Conservation (phyloP, 495 filamentous ascomycete species). For the Penicillium flavigenum region DNA sequence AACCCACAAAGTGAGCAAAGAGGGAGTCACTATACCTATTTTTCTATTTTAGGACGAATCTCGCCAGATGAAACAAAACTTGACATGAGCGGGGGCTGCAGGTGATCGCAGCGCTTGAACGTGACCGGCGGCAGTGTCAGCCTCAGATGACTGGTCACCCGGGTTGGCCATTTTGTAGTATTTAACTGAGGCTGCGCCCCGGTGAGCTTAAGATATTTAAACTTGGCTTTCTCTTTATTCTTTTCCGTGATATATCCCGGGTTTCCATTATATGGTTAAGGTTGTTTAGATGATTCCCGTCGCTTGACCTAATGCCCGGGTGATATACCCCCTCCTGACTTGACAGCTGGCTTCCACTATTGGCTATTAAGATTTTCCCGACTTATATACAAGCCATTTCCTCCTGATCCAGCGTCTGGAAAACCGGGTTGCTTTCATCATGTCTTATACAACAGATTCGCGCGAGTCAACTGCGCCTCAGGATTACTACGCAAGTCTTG, state of each 20-base stretch:
- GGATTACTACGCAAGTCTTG: constrained; percentile 42
- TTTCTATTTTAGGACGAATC: not conserved
- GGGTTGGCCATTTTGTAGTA: not conserved
- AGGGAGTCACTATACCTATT: not conserved
- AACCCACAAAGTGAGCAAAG: not conserved
- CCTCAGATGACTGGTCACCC: constrained; percentile 25
- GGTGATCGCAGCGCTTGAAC: constrained; percentile 31
- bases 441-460: constrained; percentile 17
- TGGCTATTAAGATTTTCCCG: not conserved
- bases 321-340: not conserved
- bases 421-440: not conserved
- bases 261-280: not conserved
- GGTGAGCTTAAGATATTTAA: not conserved
- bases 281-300: not conserved
- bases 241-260: not conserved
- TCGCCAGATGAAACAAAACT: constrained; percentile 5
- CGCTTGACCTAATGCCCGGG: not conserved
- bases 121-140: constrained; percentile 27
- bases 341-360: not conserved
- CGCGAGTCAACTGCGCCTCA: constrained; percentile 25
- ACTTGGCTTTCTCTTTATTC: not conserved
- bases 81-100: constrained; percentile 14
- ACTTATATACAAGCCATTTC: not conserved
- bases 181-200: not conserved
- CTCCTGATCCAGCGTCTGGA: not conserved